Conservation (phyloP, 805 yeast species). For the Jamesozyma spencerorum region DNA sequence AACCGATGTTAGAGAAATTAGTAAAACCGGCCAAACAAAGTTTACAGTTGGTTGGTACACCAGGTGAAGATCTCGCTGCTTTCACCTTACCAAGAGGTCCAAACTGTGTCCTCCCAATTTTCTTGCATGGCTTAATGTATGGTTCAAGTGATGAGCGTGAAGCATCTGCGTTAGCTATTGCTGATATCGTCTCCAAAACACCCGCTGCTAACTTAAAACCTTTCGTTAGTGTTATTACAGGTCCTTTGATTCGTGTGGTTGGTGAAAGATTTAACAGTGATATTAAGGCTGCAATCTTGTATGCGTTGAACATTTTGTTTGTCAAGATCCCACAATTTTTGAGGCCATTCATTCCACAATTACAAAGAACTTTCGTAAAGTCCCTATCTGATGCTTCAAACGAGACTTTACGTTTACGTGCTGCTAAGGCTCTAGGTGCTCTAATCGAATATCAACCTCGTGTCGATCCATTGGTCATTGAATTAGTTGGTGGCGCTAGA, state of each 20-base stretch:
- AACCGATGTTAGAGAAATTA: conserved; percentile 65
- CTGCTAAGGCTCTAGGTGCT: conserved; percentile 84
- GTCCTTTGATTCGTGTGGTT: conserved; percentile 94
- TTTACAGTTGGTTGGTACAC: conserved; percentile 51
- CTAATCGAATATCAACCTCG: conserved; percentile 84
- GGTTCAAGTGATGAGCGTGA: conserved; percentile 82
- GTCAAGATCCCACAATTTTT: conserved; percentile 80
- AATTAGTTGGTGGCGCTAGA: conserved; percentile 68
- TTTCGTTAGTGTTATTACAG: conserved; percentile 86
- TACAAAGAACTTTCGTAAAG: conserved; percentile 93
- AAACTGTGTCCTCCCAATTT: conserved; percentile 77
- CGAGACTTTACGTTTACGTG: conserved; percentile 66
- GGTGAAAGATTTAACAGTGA: conserved; percentile 92
- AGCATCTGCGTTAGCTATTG: conserved; percentile 78
- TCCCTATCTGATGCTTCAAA: conserved; percentile 72
- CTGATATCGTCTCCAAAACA: conserved; percentile 75
- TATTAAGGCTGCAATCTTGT: conserved; percentile 87
- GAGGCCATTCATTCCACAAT: conserved; percentile 93
- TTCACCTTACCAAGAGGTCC: conserved; percentile 74
- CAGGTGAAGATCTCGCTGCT: conserved; percentile 61
- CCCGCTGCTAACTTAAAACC: conserved; percentile 77
- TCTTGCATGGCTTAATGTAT: conserved; percentile 90
- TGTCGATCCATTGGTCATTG: conserved; percentile 85
- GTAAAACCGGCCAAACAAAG: conserved; percentile 77
- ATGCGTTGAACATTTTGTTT: conserved; percentile 71